phyloP scores from a whole-genome alignment of 441 rosid species.

The Omphalea diandra region DNA sequence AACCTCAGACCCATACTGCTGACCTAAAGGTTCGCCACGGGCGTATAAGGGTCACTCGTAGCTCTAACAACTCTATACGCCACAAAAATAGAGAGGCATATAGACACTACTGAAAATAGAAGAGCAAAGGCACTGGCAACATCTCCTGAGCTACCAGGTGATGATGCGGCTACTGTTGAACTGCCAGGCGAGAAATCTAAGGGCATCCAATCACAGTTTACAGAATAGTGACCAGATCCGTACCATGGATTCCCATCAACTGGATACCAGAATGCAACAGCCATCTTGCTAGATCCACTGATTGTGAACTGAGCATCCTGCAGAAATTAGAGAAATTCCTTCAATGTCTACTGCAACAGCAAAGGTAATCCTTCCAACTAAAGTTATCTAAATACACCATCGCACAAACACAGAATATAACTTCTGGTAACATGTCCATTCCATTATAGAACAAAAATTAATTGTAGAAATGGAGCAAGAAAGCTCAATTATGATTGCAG shows the following conservation, averaged over 20 bases:
- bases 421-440: not conserved
- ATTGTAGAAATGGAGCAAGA: not conserved
- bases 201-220: conserved; percentile 76
- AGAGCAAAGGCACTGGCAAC: conserved; percentile 61
- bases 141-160: conserved; percentile 43
- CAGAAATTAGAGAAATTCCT: conserved; percentile 16
- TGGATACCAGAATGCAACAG: conserved; percentile 96
- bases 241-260: conserved; percentile 78
- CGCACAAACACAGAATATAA: not conserved
- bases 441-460: not conserved
- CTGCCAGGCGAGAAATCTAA: conserved; percentile 56
- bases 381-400: not conserved
- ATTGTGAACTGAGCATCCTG: conserved; percentile 91
- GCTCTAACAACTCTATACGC: conserved; percentile 45
- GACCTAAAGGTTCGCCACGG: conserved; percentile 50
- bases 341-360: not conserved
- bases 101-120: conserved; percentile 54
- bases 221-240: conserved; percentile 75
- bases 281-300: conserved; percentile 67
- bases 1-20: conserved; percentile 15
- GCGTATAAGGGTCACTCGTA: conserved; percentile 36
- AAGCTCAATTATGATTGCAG: not conserved
- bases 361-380: conserved; percentile 26
- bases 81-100: conserved; percentile 56
- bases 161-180: conserved; percentile 33